phyloP scores from a whole-genome alignment of 2,329 filamentous ascomycete species.

The Sporothrix curviconia region DNA sequence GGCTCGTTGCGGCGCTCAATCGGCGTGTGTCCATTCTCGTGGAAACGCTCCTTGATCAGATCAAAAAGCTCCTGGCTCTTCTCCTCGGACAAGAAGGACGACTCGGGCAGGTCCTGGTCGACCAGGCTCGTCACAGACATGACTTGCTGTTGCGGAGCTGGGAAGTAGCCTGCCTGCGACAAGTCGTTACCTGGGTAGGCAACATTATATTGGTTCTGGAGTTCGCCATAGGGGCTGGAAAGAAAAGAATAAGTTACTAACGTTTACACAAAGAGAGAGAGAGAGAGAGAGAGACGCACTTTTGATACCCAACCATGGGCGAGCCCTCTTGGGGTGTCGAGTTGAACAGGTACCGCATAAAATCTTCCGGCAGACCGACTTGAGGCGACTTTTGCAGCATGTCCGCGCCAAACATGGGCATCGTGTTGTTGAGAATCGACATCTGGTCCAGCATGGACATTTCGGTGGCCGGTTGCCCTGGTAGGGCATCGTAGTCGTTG shows the following conservation, averaged over 20 bases:
- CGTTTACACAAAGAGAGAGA: too few relatives aligned
- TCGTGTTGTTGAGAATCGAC: constrained; percentile 58
- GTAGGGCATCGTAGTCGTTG: constrained; percentile 43
- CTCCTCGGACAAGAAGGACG: constrained; percentile 74
- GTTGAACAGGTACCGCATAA: constrained; percentile 78
- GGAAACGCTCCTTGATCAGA: constrained; percentile 73
- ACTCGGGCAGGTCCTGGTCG: constrained; percentile 72
- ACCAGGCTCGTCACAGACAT: constrained; percentile 86
- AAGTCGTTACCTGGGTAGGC: constrained; percentile 45
- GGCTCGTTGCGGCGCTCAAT: constrained; percentile 68
- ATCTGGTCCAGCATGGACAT: constrained; percentile 58
- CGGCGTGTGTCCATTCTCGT: constrained; percentile 69
- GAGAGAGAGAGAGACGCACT: constrained; percentile 33
- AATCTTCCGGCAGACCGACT: constrained; percentile 75
- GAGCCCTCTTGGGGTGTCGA: constrained; percentile 47
- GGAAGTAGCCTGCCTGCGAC: constrained; percentile 48
- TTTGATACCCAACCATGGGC: constrained; percentile 45
- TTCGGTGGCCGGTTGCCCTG: constrained; percentile 40
- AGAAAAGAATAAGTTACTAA: neutral
- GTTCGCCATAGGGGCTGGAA: constrained; percentile 44
- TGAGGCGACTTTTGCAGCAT: constrained; percentile 78
- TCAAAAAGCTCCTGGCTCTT: constrained; percentile 80
- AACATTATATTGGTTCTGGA: constrained; percentile 41
- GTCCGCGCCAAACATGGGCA: constrained; percentile 82
- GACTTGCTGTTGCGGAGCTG: constrained; percentile 61